Evolutionary conservation across 2,329 filamentous ascomycete genomes (phyloP).

Genomic region (Xylaria hypoxylon): DNA sequence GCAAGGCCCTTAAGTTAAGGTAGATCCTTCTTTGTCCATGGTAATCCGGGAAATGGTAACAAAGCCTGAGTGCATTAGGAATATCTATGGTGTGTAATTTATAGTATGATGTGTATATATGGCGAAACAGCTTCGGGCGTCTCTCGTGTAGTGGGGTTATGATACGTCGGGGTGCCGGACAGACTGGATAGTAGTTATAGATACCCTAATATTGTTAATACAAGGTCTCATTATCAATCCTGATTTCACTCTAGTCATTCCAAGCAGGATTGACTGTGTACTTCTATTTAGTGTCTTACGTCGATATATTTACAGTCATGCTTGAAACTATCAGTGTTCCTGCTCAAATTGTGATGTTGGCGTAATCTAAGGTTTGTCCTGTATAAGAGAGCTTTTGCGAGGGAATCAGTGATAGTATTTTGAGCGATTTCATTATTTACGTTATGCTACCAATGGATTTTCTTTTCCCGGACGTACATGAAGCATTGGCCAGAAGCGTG

Average conservation of each 20-base stretch:
- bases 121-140: background rate
- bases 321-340: background rate
- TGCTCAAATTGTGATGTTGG: background rate
- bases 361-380: background rate
- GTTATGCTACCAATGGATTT: background rate
- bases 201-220: conserved; percentile 10
- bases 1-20: conserved; percentile 53
- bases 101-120: conserved; percentile 6
- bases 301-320: background rate
- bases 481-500: background rate
- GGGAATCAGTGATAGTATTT: background rate
- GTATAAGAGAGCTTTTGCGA: background rate
- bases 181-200: conserved; percentile 6
- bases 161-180: background rate
- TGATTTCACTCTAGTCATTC: background rate
- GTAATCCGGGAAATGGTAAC: no score
- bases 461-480: background rate
- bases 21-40: background rate
- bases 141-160: background rate
- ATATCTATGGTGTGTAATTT: no score
- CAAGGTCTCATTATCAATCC: background rate
- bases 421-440: background rate
- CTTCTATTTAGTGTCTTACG: background rate
- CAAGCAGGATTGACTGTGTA: background rate
- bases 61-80: background rate